phyloP scores from a whole-genome alignment of 768 basidiomycete genomes.

The Pulveroboletus frians region DNA sequence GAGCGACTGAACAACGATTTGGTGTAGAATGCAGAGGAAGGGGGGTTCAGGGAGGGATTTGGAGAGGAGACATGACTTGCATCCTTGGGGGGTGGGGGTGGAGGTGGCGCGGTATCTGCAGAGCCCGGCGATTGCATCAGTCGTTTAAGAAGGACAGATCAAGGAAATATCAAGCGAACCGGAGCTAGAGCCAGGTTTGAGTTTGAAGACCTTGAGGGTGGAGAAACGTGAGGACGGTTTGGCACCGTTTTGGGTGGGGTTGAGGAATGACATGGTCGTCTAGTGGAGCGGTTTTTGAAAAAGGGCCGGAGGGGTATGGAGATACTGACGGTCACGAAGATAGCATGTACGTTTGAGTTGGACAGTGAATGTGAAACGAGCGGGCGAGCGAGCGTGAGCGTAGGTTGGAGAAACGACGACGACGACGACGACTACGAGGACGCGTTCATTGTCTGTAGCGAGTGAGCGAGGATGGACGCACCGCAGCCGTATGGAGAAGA shows the following conservation, averaged over 20 bases:
- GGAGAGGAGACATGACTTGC: slow-evolving; percentile 27
- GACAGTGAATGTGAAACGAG: not conserved
- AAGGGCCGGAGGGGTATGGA: not conserved
- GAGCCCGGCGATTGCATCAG: not conserved
- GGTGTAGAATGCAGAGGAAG: slow-evolving; percentile 17
- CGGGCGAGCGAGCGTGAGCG: not conserved
- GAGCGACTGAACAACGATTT: slow-evolving; percentile 39
- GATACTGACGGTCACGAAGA: not conserved
- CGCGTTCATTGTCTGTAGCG: not conserved
- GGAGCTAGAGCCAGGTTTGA: slow-evolving; percentile 13
- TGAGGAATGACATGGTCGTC: slow-evolving; percentile 7
- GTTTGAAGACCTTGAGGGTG: slow-evolving; percentile 40
- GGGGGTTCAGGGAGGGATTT: not conserved
- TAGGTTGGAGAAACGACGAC: not conserved
- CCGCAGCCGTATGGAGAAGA: not conserved
- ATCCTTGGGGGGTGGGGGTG: slow-evolving; percentile 70
- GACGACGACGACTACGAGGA: not conserved
- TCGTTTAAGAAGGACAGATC: not conserved
- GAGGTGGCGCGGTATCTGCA: slow-evolving; percentile 34
- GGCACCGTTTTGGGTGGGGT: slow-evolving; percentile 5
- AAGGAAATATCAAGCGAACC: not conserved
- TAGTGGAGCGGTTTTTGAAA: not conserved
- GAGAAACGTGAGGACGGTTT: slow-evolving; percentile 38
- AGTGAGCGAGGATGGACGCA: too few relatives aligned
- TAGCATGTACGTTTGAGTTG: not conserved